Evolutionary conservation across 1,284 basidiomycete genomes (phyloP), one percentile per base, ranked within the genome.

Genomic region (Rhodotorula sp.): DNA sequence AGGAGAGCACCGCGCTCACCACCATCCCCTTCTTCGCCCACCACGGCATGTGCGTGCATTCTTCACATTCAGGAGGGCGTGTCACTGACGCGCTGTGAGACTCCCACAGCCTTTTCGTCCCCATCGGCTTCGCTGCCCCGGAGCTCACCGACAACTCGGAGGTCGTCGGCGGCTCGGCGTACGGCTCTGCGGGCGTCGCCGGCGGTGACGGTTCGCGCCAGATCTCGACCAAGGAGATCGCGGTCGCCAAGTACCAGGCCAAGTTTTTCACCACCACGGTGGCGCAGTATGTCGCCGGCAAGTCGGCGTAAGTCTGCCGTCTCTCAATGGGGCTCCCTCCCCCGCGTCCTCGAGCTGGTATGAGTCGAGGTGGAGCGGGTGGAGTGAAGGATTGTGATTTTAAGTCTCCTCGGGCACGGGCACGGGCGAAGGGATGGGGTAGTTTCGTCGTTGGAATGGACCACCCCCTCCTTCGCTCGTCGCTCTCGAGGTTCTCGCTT

Each of bases 121-220:
- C 64, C 22, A 48, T 54, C 58, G 67, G 65, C 25, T 94, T 92
- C 84, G 84, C 85, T 72, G 78, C 85, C 8, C 79, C 82, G 2
- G 86, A 88, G 79, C 80, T 92, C 74, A 82, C 86, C 51, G 86
- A 87, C 82, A 69, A 90, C 64, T 54, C 88, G 86, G 70, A 85
- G 88, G n/a, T 91, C 87, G 88, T 74, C 46, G 77, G 72, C 55
- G 77, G 77, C 25, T 79, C 82, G 13, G 79, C 84, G n/a, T 85
- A 80, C 75, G 80, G 79, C 89, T 88, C 89, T 44, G 89, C 89
- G 44, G 89, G 89, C 55, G 85, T 89, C 79, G 87, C 90, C 57
- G 85, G 82, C 66, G 78, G 84, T 54, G 87, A 89, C 78, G 90
- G 90, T 64, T 85, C 85, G 46, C 87, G 89, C 72, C 83, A 86